Evolutionary conservation across 306 rosid genomes (phyloP).

Genomic region (Trichosanthes truncata): DNA sequence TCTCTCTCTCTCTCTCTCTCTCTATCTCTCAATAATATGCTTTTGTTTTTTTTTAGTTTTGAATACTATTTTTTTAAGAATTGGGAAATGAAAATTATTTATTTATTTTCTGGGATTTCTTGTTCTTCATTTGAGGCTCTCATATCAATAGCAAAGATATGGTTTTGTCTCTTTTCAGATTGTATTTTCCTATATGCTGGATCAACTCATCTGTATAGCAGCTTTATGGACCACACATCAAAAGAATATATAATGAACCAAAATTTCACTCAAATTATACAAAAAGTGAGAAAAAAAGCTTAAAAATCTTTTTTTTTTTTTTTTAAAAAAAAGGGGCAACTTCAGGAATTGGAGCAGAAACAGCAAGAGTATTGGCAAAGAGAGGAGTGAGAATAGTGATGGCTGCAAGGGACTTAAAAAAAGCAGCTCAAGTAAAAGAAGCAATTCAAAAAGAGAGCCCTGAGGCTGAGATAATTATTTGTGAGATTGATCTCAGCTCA

Average conservation of each 20-base stretch:
- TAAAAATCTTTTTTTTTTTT: not conserved
- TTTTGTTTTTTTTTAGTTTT: not conserved
- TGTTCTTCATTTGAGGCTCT: slow-evolving; percentile 2
- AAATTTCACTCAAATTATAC: not conserved
- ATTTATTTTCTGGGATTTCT: not conserved
- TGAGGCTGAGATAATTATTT: slow-evolving; percentile 49
- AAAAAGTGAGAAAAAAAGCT: not conserved
- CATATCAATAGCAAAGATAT: not conserved
- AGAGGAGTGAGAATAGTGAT: slow-evolving; percentile 84
- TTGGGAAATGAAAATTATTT: not conserved
- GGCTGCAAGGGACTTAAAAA: slow-evolving; percentile 66
- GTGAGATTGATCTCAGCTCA: slow-evolving; percentile 88
- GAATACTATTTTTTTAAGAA: not conserved
- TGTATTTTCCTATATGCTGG: not conserved
- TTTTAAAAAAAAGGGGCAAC: slow-evolving; percentile 41
- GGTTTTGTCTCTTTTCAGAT: not conserved
- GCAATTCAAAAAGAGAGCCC: slow-evolving; percentile 58
- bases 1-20: not conserved
- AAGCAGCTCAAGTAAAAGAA: slow-evolving; percentile 53
- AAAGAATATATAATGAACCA: not conserved
- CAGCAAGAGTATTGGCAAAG: slow-evolving; percentile 86
- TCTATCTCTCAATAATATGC: not conserved
- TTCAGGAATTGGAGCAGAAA: slow-evolving; percentile 92
- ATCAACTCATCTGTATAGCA: not conserved
- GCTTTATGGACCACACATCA: slow-evolving; percentile 7